phyloP scores from a whole-genome alignment of 495 filamentous ascomycete species.

The Annulohypoxylon maeteangense region DNA sequence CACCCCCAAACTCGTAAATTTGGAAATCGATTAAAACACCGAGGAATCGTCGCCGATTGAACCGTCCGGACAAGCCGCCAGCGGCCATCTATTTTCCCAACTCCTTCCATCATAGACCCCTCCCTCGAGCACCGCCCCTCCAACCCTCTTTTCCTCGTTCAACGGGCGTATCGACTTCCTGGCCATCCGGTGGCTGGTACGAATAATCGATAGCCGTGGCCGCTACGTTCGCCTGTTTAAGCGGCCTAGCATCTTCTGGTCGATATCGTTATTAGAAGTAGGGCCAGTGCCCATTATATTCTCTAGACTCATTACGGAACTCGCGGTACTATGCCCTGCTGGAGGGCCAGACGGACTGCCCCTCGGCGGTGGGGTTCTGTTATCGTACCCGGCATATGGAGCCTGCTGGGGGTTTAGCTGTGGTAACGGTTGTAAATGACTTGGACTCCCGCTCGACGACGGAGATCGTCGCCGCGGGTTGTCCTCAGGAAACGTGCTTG shows the following conservation, averaged over 20 bases:
- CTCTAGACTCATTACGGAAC: conserved; percentile 58
- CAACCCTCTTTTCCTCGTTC: neutral
- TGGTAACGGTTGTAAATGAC: conserved; percentile 50
- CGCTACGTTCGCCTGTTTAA: conserved; percentile 42
- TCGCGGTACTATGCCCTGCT: conserved; percentile 38
- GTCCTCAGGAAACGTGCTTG: conserved; percentile 55
- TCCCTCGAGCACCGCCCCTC: no score
- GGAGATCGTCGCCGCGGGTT: conserved; percentile 60
- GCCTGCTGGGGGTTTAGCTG: conserved; percentile 44
- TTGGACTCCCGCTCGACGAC: conserved; percentile 54
- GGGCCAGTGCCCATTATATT: conserved; percentile 52
- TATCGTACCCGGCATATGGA: conserved; percentile 40
- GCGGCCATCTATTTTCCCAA: conserved; percentile 40
- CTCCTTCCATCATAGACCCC: neutral
- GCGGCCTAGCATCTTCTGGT: conserved; percentile 57
- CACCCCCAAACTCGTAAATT: conserved; percentile 22
- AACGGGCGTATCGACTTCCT: conserved; percentile 14
- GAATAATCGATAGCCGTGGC: conserved; percentile 1
- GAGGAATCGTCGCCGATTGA: conserved; percentile 24
- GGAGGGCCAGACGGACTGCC: conserved; percentile 44
- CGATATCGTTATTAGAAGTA: conserved; percentile 50
- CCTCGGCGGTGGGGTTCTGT: conserved; percentile 40
- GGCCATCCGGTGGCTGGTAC: conserved; percentile 25
- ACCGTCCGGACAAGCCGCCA: conserved; percentile 33
- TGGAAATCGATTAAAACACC: conserved; percentile 38